Evolutionary conservation across 768 basidiomycete species (phyloP).

Genomic region (Cubamyces sp.): DNA sequence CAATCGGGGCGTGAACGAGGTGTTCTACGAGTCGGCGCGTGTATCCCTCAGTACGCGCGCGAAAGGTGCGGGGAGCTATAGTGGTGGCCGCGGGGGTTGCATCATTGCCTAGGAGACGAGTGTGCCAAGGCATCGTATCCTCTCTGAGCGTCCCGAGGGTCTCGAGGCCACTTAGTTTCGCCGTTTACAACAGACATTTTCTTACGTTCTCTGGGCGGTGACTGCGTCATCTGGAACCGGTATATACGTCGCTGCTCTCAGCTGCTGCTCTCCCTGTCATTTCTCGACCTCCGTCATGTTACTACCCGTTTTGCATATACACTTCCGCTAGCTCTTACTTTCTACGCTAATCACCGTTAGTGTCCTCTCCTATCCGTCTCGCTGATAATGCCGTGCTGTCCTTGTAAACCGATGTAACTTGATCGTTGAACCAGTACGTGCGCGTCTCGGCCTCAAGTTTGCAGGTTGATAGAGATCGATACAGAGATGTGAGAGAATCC

Average conservation of each 20-base stretch:
- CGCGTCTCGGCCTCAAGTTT: background rate
- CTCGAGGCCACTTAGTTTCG: no score
- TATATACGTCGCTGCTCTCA: background rate
- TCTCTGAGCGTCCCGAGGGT: no score
- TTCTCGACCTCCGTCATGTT: background rate
- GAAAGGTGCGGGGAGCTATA: slow-evolving; percentile 57
- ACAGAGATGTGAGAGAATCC: background rate
- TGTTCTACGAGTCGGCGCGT: slow-evolving; percentile 89
- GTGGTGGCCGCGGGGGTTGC: slow-evolving; percentile 45
- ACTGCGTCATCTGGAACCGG: slow-evolving; percentile 18
- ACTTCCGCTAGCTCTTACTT: slow-evolving; percentile 2
- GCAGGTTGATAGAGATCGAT: background rate
- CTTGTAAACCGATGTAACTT: background rate
- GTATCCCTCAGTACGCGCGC: slow-evolving; percentile 77
- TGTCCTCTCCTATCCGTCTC: background rate
- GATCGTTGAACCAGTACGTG: background rate
- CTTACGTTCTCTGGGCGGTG: slow-evolving; percentile 7
- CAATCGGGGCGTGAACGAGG: slow-evolving; percentile 92
- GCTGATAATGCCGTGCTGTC: background rate
- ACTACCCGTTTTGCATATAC: background rate
- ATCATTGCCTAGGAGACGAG: slow-evolving; percentile 38
- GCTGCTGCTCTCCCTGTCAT: background rate
- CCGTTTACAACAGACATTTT: background rate
- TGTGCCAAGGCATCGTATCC: no score
- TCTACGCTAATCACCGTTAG: background rate